Evolutionary conservation across 495 filamentous ascomycete genomes (phyloP).

Genomic region (Penicillium psychrofluorescens): DNA sequence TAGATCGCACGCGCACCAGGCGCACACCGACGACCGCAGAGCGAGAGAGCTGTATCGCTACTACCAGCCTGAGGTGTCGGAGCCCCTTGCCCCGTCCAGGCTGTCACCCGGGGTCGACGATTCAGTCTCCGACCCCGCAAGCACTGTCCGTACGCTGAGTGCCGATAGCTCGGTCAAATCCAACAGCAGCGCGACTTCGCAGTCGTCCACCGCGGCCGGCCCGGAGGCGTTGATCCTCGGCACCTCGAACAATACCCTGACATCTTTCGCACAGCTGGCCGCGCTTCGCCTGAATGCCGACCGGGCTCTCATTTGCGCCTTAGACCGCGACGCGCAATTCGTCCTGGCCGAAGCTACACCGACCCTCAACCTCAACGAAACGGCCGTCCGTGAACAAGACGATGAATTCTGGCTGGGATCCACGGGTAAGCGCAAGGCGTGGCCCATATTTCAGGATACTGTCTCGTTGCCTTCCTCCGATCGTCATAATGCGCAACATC

Average conservation of each 20-base stretch:
- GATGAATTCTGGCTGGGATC: slow-evolving; percentile 22
- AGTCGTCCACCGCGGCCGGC: slow-evolving; percentile 9
- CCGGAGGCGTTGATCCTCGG: slow-evolving; percentile 15
- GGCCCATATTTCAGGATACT: slow-evolving; percentile 13
- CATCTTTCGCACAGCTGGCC: slow-evolving; percentile 37
- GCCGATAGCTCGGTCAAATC: slow-evolving; percentile 4
- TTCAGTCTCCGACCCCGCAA: slow-evolving; percentile 1
- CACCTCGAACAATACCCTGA: slow-evolving; percentile 46
- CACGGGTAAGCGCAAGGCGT: slow-evolving; percentile 25
- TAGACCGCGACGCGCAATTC: slow-evolving; percentile 46
- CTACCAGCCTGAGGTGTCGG: slow-evolving; percentile 17
- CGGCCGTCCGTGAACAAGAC: slow-evolving; percentile 19
- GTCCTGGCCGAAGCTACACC: slow-evolving; percentile 46
- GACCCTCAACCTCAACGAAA: slow-evolving; percentile 30
- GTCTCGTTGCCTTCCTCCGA: slow-evolving; percentile 31
- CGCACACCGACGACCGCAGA: slow-evolving; percentile 18
- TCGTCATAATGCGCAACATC: slow-evolving; percentile 14
- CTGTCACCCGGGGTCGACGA: slow-evolving; percentile 2
- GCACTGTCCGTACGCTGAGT: slow-evolving; percentile 4
- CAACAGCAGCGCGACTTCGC: slow-evolving; percentile 5
- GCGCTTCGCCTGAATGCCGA: slow-evolving; percentile 36
- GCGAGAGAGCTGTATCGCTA: slow-evolving; percentile 36
- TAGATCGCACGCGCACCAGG: slow-evolving; percentile 1
- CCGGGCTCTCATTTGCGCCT: slow-evolving; percentile 36
- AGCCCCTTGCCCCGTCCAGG: slow-evolving; percentile 12